These are phyloP conservation scores for Garcia nutans DNA, from an alignment of 345 rosid genomes.

Conservation along the genomic window DNA sequence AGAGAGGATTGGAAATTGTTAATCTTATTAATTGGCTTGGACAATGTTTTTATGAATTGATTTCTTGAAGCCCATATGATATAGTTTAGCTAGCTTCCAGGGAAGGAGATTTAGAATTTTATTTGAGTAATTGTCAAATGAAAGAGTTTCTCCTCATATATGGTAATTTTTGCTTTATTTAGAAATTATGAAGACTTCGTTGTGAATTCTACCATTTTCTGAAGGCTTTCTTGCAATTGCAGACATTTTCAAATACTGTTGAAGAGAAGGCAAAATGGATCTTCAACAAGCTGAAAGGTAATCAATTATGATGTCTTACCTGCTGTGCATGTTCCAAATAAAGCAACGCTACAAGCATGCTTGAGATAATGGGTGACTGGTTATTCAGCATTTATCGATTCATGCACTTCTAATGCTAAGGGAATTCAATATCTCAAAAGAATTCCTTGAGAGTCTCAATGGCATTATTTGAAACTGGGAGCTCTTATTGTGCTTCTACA, in stretches of 20 bases:
- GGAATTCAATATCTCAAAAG: neutral
- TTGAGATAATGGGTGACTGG: neutral
- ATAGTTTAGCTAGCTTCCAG: neutral
- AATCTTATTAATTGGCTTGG: neutral
- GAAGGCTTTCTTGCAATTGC: slow-evolving; percentile 24
- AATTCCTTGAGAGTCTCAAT: neutral
- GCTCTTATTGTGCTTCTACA: neutral
- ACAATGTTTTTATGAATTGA: neutral
- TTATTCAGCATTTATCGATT: neutral
- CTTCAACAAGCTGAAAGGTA: slow-evolving; percentile 96
- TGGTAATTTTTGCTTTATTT: neutral
- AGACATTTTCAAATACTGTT: slow-evolving; percentile 83
- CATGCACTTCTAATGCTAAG: neutral
- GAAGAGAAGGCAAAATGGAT: slow-evolving; percentile 99
- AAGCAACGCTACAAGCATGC: neutral
- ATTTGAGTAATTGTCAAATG: neutral
- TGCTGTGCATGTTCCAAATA: neutral
- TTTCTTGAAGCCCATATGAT: neutral
- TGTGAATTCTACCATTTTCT: slow-evolving; percentile 12
- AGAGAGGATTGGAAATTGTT: neutral
- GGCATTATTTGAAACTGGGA: neutral
- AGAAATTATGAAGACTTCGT: neutral
- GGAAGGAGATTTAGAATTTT: neutral
- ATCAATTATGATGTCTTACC: neutral
- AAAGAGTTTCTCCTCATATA: neutral